Evolutionary conservation across 2,329 filamentous ascomycete species (phyloP), one percentile per base, ranked within the genome.

Genomic region (Pseudogymnoascus sp.): DNA sequence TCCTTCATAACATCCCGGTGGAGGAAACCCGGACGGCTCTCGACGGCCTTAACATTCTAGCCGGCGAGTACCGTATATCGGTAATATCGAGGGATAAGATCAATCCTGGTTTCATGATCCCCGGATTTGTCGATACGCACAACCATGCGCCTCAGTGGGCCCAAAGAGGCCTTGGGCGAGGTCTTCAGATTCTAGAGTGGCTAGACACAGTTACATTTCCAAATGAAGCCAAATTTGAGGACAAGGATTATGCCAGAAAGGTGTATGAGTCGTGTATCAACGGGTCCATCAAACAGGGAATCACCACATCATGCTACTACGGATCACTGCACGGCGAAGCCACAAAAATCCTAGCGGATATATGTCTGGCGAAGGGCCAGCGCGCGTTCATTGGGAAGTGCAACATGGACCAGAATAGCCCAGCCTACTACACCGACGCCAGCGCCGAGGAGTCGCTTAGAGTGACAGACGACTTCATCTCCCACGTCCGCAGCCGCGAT

Each of bases 261-360:
- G 86, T 95, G 65, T 97, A 97, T 77, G 81, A 82, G 35, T 86
- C 88, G 63, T 88, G 90, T 66, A 83, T 97, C 64, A 80, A 85
- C 14, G 86, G 89, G 59, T 95, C 91, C 0, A 83, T 97, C 4
- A 82, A 89, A 21, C 86, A 96, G 73, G 93, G 93, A 66, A 97
- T 93, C 14, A 97, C 93, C 0, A 93, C 89, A 9, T 91, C 91
- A 6, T 85, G 90, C 16, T 97, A 97, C 81, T 97, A 89, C 74
- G 91, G 92, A 63, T 97, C 93, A 21, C 85, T 91, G 65, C 88
- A 96, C 73, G 88, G 95, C 1, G 80, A 84, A 1, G 87, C 91
- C 1, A 97, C 93, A 8, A 96, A 96, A 72, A 82, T 96, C 9
- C 85, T 97, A 3, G 89, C 92, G 0, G 85, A 90, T 66, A 83